Evolutionary conservation across 1,139 yeast genomes (phyloP).

Genomic region (Taphrina pruni): DNA sequence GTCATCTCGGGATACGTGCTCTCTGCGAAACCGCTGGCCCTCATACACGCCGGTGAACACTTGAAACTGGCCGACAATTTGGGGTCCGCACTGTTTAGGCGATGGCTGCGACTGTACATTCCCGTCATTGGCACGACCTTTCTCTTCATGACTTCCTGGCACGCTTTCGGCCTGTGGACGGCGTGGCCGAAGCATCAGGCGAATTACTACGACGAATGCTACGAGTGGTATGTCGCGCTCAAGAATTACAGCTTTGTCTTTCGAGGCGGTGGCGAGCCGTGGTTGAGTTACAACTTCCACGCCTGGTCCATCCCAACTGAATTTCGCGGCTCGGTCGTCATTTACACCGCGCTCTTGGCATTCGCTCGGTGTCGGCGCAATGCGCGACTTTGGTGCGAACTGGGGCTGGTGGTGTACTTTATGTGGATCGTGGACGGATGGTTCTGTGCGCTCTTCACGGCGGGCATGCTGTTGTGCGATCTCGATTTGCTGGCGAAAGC

Average conservation of each 20-base stretch:
- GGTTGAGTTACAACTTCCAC: conserved; percentile 38
- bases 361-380: conserved; percentile 10
- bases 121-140: conserved; percentile 39
- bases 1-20: conserved; percentile 39
- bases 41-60: conserved; percentile 30
- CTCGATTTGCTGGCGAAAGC: conserved; percentile 25
- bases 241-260: conserved; percentile 34
- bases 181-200: conserved; percentile 35
- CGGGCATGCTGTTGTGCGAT: conserved; percentile 36
- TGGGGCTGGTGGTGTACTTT: conserved; percentile 28
- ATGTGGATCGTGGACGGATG: conserved; percentile 37
- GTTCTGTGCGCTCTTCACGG: conserved; percentile 30
- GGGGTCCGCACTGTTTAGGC: conserved; percentile 30
- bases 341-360: conserved; percentile 29
- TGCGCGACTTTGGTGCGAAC: conserved; percentile 25
- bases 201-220: conserved; percentile 16
- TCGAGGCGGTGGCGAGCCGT: conserved; percentile 29
- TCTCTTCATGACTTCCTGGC: conserved; percentile 38
- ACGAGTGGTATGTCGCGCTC: conserved; percentile 28
- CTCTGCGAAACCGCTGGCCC: conserved; percentile 27
- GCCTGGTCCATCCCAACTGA: conserved; percentile 39
- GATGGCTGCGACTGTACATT: conserved; percentile 30
- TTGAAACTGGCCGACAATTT: conserved; percentile 21
- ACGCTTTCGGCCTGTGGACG: conserved; percentile 35
- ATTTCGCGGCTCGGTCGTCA: conserved; percentile 34